Percentiles rank a stretch among this genome's conserved stretches.
Conservation (phyloP, 176 grass and related monocot genomes). For the Carex scoparia region DNA sequence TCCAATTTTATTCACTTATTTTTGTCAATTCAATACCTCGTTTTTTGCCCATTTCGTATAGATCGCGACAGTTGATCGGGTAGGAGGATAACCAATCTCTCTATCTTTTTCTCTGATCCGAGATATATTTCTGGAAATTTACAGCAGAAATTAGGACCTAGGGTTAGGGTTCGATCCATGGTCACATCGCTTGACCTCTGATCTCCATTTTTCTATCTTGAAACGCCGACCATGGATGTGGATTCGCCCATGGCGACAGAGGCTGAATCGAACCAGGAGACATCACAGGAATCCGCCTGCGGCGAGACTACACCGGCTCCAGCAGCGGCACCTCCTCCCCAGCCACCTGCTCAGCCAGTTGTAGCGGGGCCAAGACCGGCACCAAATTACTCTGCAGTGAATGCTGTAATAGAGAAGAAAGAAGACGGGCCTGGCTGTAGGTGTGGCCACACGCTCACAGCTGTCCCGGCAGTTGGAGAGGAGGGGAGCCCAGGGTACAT, state of each 20-base stretch:
- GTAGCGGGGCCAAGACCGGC: conserved; percentile 55
- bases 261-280: conserved; percentile 65
- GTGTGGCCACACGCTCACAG: conserved; percentile 89
- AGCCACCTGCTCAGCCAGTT: conserved; percentile 20
- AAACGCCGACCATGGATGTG: conserved; percentile 52
- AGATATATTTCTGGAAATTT: neutral
- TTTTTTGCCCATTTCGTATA: neutral
- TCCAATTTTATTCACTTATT: conserved; percentile 5
- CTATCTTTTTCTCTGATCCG: neutral
- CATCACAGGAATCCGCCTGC: conserved; percentile 20
- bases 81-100: neutral
- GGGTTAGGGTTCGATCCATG: conserved; percentile 21
- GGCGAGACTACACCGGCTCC: conserved; percentile 26
- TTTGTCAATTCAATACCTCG: neutral
- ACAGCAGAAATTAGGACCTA: conserved; percentile 15
- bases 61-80: conserved; percentile 15
- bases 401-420: conserved; percentile 84
- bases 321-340: conserved; percentile 13
- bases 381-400: conserved; percentile 65
- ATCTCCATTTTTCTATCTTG: conserved; percentile 35
- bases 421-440: conserved; percentile 86
- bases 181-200: neutral
- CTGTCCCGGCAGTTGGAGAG: conserved; percentile 77
- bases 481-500: conserved; percentile 72
- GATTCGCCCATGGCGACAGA: conserved; percentile 68